Evolutionary conservation across 257 asterid species (phyloP).

Genomic region (Petunia secreta): DNA sequence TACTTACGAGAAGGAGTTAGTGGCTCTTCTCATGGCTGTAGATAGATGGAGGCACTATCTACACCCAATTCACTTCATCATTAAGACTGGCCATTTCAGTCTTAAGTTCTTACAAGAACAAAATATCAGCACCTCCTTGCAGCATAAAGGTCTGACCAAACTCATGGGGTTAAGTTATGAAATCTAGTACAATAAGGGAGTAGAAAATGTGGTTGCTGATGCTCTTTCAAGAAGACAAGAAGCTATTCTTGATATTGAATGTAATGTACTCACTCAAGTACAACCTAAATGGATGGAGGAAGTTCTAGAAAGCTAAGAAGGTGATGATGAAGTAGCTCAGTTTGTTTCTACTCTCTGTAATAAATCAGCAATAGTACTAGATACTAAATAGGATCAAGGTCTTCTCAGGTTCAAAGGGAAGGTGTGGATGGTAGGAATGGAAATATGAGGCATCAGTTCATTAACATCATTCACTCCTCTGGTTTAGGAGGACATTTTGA

Average conservation of each 20-base stretch:
- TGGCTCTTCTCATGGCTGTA: not conserved
- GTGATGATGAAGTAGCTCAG: not conserved
- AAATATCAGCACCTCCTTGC: not conserved
- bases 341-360: no score
- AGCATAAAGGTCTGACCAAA: conserved; percentile 1
- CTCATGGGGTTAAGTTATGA: conserved; percentile 6
- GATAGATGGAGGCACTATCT: conserved; percentile 11
- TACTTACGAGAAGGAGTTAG: not conserved
- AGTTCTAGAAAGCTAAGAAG: not conserved
- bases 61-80: not conserved
- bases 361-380: no score
- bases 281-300: not conserved
- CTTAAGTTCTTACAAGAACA: not conserved
- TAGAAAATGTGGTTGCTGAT: conserved; percentile 5
- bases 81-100: not conserved
- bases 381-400: not conserved
- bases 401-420: not conserved
- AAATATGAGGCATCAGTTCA: not conserved
- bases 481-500: not conserved
- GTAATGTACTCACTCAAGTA: not conserved
- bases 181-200: not conserved
- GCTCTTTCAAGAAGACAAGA: not conserved
- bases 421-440: not conserved
- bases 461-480: not conserved
- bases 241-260: not conserved